Evolutionary conservation across 345 rosid genomes (phyloP), one percentile per base, ranked within the genome.

Genomic region (Euclidium syriacum): DNA sequence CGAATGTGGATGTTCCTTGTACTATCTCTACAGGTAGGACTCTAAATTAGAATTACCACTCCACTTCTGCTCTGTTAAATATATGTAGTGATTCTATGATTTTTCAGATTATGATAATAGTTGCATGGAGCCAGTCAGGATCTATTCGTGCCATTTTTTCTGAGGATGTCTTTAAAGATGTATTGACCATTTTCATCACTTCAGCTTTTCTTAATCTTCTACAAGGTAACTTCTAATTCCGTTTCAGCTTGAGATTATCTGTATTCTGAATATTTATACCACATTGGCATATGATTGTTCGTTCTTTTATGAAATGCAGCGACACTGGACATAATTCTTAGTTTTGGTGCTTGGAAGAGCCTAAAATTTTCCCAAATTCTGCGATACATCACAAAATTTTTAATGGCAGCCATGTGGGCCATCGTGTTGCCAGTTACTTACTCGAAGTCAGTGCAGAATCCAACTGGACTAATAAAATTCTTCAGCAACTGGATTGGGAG

Each of bases 1-100:
- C 85, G 99, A 29, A 84, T 87, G 99, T 94, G 99, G 99, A 87
- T 94, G 76, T 94, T 94, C 79, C 65, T 90, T 67, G 66, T 79
- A 42, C 47, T 94, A 83, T 84, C 95, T 71, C 83, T 90, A 7
- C 99, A 94, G 90, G 99, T 94, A 56, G 24, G 54, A 24, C 55
- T 54, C 35, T 11, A 43, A 65, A 65, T 51, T 29, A 42, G 50
- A 56, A 22, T 66, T 52, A 29, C 1, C n/a, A 34, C 42, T 35
- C 66, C 57, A 27, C 54, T 59, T 64, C 49, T 68, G 20, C 23
- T 55, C 39, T 41, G 15, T 8, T 51, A 47, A 56, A 58, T 52
- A 52, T 66, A 8, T 65, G 22, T 35, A 15, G 50, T 42, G 47
- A 43, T 50, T 23, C 44, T 66, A 14, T 67, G 54, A 42, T 65